A percentile compares a stretch with the other conserved stretches of the same genome.
Evolutionary conservation across 371 early-diverging fungal genomes (phyloP).

Genomic region (Haplosporangium sp.): DNA sequence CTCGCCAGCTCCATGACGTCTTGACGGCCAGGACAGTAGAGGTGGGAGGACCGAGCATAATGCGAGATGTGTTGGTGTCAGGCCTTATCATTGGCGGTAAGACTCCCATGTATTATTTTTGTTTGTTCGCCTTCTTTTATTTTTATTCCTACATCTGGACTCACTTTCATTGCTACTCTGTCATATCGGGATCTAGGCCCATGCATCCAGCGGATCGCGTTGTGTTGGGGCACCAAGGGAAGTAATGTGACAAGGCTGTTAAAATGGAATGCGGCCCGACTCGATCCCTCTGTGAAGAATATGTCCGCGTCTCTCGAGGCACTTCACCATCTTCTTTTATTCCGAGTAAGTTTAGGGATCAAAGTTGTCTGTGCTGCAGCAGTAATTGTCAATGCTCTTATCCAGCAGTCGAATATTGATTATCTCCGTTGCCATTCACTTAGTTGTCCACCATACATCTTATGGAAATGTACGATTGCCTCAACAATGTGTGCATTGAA

Average conservation of each 20-base stretch:
- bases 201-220: conserved; percentile 14
- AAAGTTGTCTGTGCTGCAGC: too few relatives aligned
- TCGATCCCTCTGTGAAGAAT: conserved; percentile 12
- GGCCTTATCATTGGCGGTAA: conserved; percentile 32
- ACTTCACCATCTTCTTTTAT: conserved; percentile 24
- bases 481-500: too few relatives aligned
- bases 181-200: conserved; percentile 9
- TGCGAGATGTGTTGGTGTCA: conserved; percentile 19
- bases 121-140: conserved; percentile 1
- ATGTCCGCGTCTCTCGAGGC: conserved; percentile 16
- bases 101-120: too few relatives aligned
- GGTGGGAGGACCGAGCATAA: conserved; percentile 16
- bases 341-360: conserved; percentile 21
- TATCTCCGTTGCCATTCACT: too few relatives aligned
- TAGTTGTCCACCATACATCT: too few relatives aligned
- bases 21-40: conserved; percentile 20
- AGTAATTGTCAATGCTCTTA: too few relatives aligned
- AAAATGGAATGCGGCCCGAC: conserved; percentile 17
- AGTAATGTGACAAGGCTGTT: conserved; percentile 16
- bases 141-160: not conserved
- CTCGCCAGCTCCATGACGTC: conserved; percentile 29
- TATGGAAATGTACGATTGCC: too few relatives aligned
- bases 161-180: too few relatives aligned
- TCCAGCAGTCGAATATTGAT: too few relatives aligned
- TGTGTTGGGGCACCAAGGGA: conserved; percentile 19